These are phyloP conservation scores for Phanerochaete sordida DNA, from an alignment of 768 basidiomycete species.

Conservation along the genomic window DNA sequence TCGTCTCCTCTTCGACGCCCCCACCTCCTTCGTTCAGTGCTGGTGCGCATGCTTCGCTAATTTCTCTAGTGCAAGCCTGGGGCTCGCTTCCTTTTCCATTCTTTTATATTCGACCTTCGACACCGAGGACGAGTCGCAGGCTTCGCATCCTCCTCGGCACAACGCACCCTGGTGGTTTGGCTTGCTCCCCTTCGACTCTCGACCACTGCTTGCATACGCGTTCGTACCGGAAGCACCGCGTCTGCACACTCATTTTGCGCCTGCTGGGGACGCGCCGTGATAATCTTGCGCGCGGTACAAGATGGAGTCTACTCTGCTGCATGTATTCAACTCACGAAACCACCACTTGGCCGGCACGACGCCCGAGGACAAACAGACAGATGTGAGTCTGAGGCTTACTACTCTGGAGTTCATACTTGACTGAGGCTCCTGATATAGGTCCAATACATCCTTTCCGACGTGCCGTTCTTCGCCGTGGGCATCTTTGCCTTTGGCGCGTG, in stretches of 20 bases:
- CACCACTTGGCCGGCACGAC: neutral
- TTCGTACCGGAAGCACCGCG: no score
- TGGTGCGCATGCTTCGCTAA: constrained; percentile 6
- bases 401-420: neutral
- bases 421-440: constrained; percentile 33
- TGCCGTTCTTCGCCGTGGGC: constrained; percentile 66
- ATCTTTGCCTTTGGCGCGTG: constrained; percentile 61
- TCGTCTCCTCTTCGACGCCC: neutral
- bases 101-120: neutral
- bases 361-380: neutral
- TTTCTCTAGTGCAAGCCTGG: constrained; percentile 1
- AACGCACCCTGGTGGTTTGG: neutral
- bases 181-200: neutral
- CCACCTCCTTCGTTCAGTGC: neutral
- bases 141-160: neutral
- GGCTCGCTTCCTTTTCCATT: constrained; percentile 2
- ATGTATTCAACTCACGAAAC: neutral
- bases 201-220: neutral
- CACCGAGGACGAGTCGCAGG: neutral
- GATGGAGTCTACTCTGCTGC: neutral
- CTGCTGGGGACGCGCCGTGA: no score
- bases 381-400: neutral
- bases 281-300: no score
- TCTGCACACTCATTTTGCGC: no score
- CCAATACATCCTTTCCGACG: constrained; percentile 54